Conservation (phyloP, 345 rosid species). For the Salix caprea region DNA sequence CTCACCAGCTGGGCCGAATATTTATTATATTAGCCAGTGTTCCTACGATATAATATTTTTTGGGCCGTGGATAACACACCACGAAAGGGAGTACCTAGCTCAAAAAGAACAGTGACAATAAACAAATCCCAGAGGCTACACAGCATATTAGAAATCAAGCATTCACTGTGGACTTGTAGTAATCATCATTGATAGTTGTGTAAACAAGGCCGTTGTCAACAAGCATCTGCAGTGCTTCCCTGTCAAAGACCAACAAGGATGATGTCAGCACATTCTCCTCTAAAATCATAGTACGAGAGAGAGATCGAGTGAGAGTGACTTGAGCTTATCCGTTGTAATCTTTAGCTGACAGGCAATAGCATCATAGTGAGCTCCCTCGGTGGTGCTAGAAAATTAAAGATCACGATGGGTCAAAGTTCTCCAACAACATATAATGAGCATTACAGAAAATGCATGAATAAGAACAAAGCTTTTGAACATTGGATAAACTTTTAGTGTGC, state of each 20-base stretch:
- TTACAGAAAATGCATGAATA: not conserved
- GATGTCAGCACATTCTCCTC: not conserved
- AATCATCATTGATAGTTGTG: slow-evolving; percentile 56
- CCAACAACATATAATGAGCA: not conserved
- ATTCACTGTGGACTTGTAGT: slow-evolving; percentile 62
- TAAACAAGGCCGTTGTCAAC: slow-evolving; percentile 58
- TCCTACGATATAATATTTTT: too few relatives aligned
- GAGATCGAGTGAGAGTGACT: slow-evolving; percentile 35
- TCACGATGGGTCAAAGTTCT: not conserved
- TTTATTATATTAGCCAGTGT: too few relatives aligned
- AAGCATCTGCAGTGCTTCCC: slow-evolving; percentile 60
- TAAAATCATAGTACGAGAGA: not conserved
- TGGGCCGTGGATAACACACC: too few relatives aligned
- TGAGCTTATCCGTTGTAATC: slow-evolving; percentile 54
- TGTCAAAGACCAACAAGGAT: slow-evolving; percentile 29
- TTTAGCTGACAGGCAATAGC: slow-evolving; percentile 55
- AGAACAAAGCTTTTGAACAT: not conserved
- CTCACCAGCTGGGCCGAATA: not conserved
- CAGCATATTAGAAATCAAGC: slow-evolving; percentile 30
- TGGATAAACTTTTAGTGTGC: not conserved
- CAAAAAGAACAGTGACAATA: not conserved
- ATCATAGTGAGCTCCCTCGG: slow-evolving; percentile 54
- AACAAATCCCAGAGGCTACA: not conserved
- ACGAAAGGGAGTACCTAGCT: not conserved
- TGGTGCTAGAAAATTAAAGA: slow-evolving; percentile 33